Evolutionary conservation across 1,284 basidiomycete genomes (phyloP).

Genomic region (Boletus sp.): DNA sequence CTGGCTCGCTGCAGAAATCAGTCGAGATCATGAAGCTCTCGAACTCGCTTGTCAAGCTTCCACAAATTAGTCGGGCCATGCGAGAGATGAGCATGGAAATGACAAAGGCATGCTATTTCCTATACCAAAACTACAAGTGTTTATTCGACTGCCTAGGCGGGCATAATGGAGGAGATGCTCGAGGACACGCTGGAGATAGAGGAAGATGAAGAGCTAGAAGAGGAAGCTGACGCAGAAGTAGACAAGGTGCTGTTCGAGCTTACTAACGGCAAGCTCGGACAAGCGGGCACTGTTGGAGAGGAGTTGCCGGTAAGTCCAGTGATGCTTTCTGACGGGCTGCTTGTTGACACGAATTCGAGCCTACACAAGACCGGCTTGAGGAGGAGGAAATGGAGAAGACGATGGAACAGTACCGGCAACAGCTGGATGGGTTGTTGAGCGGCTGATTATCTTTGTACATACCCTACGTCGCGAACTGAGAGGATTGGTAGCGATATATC

Average conservation of each 20-base stretch:
- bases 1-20: constrained; percentile 94
- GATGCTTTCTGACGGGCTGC: constrained; percentile 4
- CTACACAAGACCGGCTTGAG: constrained; percentile 60
- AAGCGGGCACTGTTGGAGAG: constrained; percentile 73
- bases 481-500: constrained; percentile 18
- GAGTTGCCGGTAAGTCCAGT: constrained; percentile 74
- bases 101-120: constrained; percentile 77
- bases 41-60: constrained; percentile 89
- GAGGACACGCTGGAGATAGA: constrained; percentile 86
- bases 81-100: constrained; percentile 99
- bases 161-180: constrained; percentile 93
- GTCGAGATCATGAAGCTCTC: constrained; percentile 99
- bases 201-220: constrained; percentile 94
- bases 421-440: constrained; percentile 84
- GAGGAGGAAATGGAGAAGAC: constrained; percentile 84
- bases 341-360: constrained; percentile 39
- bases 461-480: not conserved
- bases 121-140: not conserved
- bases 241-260: constrained; percentile 97
- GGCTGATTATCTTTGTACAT: constrained; percentile 44
- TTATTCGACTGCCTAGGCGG: constrained; percentile 60
- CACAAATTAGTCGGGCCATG: constrained; percentile 93
- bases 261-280: constrained; percentile 94
- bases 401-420: constrained; percentile 86
- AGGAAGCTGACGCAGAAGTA: constrained; percentile 97